Percentiles rank a stretch among this genome's conserved stretches.
Evolutionary conservation across 2,329 filamentous ascomycete species (phyloP).

Genomic region (Leptodontidium sp.): DNA sequence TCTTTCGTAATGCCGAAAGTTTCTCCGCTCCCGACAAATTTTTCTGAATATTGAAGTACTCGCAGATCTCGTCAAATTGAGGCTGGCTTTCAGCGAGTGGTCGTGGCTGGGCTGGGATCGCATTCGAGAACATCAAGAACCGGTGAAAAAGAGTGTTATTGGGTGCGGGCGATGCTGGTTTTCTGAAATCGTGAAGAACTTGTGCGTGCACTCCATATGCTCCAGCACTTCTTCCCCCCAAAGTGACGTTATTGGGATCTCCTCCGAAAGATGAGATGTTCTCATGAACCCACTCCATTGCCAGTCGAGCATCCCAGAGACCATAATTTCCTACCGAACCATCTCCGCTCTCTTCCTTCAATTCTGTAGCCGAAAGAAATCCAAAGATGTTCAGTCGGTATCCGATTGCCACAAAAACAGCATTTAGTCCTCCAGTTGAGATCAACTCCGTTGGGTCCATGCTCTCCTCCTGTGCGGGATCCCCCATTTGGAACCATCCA

Average conservation of each 20-base stretch:
- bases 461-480: conserved; percentile 52
- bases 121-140: conserved; percentile 55
- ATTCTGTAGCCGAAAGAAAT: conserved; percentile 55
- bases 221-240: conserved; percentile 54
- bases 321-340: conserved; percentile 50
- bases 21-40: conserved; percentile 43
- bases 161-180: neutral
- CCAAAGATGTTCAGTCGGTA: conserved; percentile 59
- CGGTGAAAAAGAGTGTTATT: conserved; percentile 45
- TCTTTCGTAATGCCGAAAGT: conserved; percentile 46
- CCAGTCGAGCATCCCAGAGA: conserved; percentile 57
- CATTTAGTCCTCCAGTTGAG: conserved; percentile 48
- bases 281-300: conserved; percentile 59
- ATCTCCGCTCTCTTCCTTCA: conserved; percentile 44
- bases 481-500: conserved; percentile 58
- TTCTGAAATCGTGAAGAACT: conserved; percentile 15
- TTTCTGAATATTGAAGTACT: conserved; percentile 45
- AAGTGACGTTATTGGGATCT: conserved; percentile 54
- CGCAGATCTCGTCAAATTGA: conserved; percentile 55
- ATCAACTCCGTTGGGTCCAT: conserved; percentile 56
- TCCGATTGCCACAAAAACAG: conserved; percentile 55
- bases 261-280: conserved; percentile 54
- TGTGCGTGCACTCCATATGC: conserved; percentile 46
- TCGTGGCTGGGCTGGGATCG: conserved; percentile 55
- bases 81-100: conserved; percentile 48